A percentile compares a stretch with the other conserved stretches of the same genome.
Conservation (phyloP, 148 eudicot species). For the Vaccinium corymbosum region DNA sequence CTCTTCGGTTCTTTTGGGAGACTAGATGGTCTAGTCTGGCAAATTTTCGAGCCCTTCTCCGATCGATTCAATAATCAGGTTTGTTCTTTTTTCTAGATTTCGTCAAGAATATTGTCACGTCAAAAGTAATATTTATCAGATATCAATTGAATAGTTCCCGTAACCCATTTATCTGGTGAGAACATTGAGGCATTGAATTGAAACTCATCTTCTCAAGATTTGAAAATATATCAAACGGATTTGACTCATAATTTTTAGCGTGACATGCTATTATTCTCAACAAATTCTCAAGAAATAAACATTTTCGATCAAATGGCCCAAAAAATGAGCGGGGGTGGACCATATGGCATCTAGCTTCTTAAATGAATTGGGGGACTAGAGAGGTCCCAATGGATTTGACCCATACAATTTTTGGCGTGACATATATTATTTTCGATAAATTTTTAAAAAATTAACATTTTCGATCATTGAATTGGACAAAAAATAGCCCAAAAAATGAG, state of each 20-base stretch:
- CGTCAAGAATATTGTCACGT: neutral
- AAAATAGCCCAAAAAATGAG: too few relatives aligned
- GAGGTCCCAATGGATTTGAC: too few relatives aligned
- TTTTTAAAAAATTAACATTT: too few relatives aligned
- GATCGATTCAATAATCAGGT: neutral
- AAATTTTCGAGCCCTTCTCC: neutral
- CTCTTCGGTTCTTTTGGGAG: too few relatives aligned
- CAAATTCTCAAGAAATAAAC: too few relatives aligned
- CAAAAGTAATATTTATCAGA: neutral
- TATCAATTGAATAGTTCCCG: neutral
- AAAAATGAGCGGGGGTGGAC: too few relatives aligned
- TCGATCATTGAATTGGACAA: too few relatives aligned
- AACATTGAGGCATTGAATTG: neutral
- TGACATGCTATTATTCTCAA: too few relatives aligned
- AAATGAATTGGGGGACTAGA: too few relatives aligned
- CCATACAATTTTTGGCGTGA: neutral
- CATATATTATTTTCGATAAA: too few relatives aligned
- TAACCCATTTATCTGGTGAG: neutral
- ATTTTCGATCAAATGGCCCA: too few relatives aligned
- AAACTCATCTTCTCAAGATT: neutral
- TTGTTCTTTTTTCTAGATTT: neutral
- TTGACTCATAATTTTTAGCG: neutral
- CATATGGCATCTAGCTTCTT: too few relatives aligned
- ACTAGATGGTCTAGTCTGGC: neutral
- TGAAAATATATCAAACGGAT: neutral